Base-by-base conservation (phyloP, 2,329 filamentous ascomycete genomes). In the Colletotrichum camelliae region DNA sequence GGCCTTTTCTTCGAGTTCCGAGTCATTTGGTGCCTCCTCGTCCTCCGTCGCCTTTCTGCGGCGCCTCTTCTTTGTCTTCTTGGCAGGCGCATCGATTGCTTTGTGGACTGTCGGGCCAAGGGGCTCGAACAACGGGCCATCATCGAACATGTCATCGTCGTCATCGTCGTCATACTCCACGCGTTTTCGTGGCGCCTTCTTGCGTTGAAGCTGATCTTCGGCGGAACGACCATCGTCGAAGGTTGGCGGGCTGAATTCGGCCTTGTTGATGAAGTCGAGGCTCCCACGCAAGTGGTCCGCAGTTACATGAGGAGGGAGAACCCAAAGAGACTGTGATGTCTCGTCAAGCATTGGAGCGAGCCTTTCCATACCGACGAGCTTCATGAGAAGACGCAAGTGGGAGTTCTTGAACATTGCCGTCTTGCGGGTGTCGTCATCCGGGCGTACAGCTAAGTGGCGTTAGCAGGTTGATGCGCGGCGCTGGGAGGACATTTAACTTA, bases 321-420 rank as follows among this genome's bases (percentile, higher is more conserved):
- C 86, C 97, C 97, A 98, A 1, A 89, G 87, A 2, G 94, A 93
- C 74, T 96, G 94, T 1, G 91, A 89, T 5, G 94, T 93, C 81
- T 98, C 95, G 57, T 95, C 93, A 5, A 88, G 80, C 1, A 83
- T 84, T 1, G 88, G 86, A 0, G 85, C 84, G 10, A 89, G 83
- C 5, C 93, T 89, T 80, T 94, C 89, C 77, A 97, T 91, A 1
- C 94, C 94, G 21, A 94, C 88, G 0, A 97, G 88, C 2, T 89
- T 93, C 90, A 98, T 94, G 5, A 99, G 90, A 2, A 98, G 91
- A 39, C 96, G 94, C 3, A 98, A 89, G 80, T 96, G 93, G 12
- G 94, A 93, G 83, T 98, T 97, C 82, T 95, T 97, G 87, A 97
- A 97, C 85, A 98, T 93, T 31, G 95, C 94, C 27, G 89, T 90